Conservation (phyloP, 805 yeast species). For the Metschnikowia koreensis region DNA sequence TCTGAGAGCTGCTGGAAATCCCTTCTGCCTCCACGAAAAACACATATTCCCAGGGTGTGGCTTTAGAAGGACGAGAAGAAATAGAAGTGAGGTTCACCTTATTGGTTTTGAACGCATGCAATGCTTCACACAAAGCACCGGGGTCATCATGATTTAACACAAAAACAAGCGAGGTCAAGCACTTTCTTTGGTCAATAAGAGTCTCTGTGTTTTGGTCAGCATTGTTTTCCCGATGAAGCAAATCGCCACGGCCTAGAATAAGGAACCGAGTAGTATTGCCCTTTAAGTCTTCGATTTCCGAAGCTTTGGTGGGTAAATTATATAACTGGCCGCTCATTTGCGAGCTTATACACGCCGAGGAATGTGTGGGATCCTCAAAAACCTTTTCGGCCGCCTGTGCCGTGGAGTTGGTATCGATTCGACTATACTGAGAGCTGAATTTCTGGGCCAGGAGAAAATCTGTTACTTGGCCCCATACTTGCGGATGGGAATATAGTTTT, state of each 20-base stretch:
- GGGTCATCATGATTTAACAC: constrained; percentile 61
- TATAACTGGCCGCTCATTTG: constrained; percentile 17
- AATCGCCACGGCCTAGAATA: constrained; percentile 46
- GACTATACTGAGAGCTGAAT: constrained; percentile 38
- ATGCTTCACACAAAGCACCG: constrained; percentile 70
- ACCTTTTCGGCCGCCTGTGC: constrained; percentile 79
- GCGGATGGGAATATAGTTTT: constrained; percentile 87
- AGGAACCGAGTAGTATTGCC: constrained; percentile 87
- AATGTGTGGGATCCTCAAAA: constrained; percentile 27
- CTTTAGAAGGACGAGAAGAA: constrained; percentile 71
- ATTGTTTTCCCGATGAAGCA: constrained; percentile 1
- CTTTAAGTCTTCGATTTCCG: constrained; percentile 64
- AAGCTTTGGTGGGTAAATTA: constrained; percentile 10
- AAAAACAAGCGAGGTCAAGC: constrained; percentile 61
- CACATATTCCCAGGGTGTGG: constrained; percentile 73
- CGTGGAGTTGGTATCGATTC: constrained; percentile 73
- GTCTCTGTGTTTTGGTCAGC: background rate
- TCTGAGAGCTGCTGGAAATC: constrained; percentile 26
- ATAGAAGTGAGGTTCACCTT: constrained; percentile 68
- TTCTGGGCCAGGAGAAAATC: constrained; percentile 46
- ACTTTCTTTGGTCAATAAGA: background rate
- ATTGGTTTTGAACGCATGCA: constrained; percentile 53
- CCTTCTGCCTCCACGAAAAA: constrained; percentile 75
- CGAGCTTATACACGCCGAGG: constrained; percentile 40
- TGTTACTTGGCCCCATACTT: constrained; percentile 93